Conservation (phyloP, 257 asterid genomes). For the Solanum sejunctum region DNA sequence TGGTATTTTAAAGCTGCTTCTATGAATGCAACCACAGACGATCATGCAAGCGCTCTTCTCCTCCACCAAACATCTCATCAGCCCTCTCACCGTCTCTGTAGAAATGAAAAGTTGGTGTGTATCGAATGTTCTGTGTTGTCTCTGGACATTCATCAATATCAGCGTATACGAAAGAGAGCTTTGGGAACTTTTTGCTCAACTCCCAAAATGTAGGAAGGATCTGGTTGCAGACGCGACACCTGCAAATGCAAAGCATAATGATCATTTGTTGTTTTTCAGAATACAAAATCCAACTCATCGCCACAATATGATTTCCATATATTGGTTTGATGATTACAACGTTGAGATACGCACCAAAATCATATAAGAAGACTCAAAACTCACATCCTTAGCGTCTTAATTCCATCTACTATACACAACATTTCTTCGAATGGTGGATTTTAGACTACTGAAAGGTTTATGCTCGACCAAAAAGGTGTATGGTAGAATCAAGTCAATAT, state of each 20-base stretch:
- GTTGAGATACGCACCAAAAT: neutral
- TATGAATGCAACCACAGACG: constrained; percentile 90
- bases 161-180: constrained; percentile 63
- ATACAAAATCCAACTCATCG: neutral
- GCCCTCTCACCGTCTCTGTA: constrained; percentile 80
- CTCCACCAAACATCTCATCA: constrained; percentile 90
- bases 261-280: neutral
- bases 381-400: neutral
- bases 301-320: neutral
- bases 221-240: constrained; percentile 78
- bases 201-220: constrained; percentile 59
- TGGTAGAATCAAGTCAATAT: neutral
- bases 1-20: neutral
- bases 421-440: neutral
- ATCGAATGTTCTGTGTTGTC: constrained; percentile 68
- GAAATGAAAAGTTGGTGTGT: constrained; percentile 84
- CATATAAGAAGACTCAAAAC: neutral
- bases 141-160: constrained; percentile 94
- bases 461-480: neutral
- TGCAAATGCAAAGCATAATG: constrained; percentile 7
- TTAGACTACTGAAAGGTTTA: neutral
- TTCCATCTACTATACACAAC: no score
- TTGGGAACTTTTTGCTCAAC: constrained; percentile 53
- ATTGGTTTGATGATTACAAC: neutral
- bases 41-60: constrained; percentile 79